Conservation (phyloP, 2,329 filamentous ascomycete genomes). For the Pochonia chlamydosporia region DNA sequence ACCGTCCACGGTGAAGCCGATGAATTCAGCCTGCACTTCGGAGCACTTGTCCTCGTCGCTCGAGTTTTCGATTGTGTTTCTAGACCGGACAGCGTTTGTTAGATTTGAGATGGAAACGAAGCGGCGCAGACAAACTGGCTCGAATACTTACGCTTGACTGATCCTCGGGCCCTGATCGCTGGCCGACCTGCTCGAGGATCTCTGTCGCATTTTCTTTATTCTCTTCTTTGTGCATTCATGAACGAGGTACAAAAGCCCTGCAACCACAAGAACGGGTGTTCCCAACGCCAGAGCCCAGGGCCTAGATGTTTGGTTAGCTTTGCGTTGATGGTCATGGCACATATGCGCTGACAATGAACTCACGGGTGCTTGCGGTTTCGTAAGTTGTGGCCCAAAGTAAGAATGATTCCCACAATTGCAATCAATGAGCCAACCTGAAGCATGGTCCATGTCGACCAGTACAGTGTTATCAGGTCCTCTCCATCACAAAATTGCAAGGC, state of each 20-base stretch:
- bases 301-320: slow-evolving; percentile 17
- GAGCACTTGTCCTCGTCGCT: slow-evolving; percentile 27
- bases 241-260: slow-evolving; percentile 44
- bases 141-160: slow-evolving; percentile 35
- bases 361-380: slow-evolving; percentile 46
- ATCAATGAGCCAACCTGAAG: slow-evolving; percentile 53
- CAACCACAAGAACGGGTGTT: slow-evolving; percentile 54
- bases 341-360: slow-evolving; percentile 17
- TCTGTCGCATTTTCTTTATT: slow-evolving; percentile 25
- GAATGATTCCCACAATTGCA: slow-evolving; percentile 50
- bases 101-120: too few relatives aligned
- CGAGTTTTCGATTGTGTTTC: slow-evolving; percentile 31
- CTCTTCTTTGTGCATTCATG: slow-evolving; percentile 32
- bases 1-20: slow-evolving; percentile 40
- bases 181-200: slow-evolving; percentile 18
- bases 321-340: not conserved
- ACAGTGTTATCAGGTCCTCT: slow-evolving; percentile 53
- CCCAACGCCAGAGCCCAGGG: slow-evolving; percentile 55
- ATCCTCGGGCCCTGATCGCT: slow-evolving; percentile 27
- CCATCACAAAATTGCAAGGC: slow-evolving; percentile 55
- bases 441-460: slow-evolving; percentile 58
- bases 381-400: slow-evolving; percentile 45
- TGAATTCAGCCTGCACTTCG: slow-evolving; percentile 28
- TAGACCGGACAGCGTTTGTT: not conserved
- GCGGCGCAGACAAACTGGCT: not conserved